phyloP scores from a whole-genome alignment of 176 grass and related monocot species.

The Carex kokanica region DNA sequence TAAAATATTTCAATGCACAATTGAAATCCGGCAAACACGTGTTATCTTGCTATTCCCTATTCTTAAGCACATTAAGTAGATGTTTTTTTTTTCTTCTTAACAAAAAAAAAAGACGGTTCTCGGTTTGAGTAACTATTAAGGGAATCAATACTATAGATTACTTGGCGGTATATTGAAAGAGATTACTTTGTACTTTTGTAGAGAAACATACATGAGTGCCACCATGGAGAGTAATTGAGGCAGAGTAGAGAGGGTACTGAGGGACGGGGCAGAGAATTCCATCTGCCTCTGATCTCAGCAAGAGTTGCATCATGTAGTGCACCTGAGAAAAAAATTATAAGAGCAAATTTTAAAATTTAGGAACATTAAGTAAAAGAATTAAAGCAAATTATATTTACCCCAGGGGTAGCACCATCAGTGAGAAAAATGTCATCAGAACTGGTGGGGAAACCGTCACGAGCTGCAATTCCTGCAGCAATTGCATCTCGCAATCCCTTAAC shows the following conservation, averaged over 20 bases:
- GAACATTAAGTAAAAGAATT: not conserved
- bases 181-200: not conserved
- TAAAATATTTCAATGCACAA: not conserved
- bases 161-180: not conserved
- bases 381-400: conserved; percentile 28
- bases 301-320: conserved; percentile 66
- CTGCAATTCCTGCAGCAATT: conserved; percentile 50
- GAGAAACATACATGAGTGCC: conserved; percentile 55
- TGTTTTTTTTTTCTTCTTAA: not conserved
- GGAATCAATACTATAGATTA: not conserved
- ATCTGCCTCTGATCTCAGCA: conserved; percentile 58
- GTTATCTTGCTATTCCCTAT: not conserved
- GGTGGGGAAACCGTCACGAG: conserved; percentile 56
- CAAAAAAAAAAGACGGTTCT: not conserved
- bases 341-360: not conserved
- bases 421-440: conserved; percentile 70
- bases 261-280: conserved; percentile 77
- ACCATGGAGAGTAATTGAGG: conserved; percentile 46
- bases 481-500: conserved; percentile 50
- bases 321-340: conserved; percentile 38
- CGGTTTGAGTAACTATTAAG: not conserved
- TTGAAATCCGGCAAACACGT: not conserved
- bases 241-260: conserved; percentile 66
- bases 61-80: not conserved
- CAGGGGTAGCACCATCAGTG: conserved; percentile 57